Evolutionary conservation across 345 rosid genomes (phyloP).

Genomic region (Lagerstroemia speciosa): DNA sequence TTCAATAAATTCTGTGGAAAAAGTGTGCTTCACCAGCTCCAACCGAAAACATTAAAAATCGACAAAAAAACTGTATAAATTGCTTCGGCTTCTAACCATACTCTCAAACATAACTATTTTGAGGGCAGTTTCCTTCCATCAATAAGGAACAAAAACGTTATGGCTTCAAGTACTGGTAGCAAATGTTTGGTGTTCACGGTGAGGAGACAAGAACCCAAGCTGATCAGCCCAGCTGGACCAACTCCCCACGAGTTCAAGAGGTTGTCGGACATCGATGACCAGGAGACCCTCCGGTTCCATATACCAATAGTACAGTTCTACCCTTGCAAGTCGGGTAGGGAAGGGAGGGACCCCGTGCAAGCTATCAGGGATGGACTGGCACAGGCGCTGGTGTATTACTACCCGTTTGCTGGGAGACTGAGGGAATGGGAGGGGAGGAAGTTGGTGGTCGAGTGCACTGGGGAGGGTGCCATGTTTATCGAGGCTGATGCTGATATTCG

Average conservation of each 20-base stretch:
- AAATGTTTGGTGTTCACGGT: conserved; percentile 20
- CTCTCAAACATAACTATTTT: no score
- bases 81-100: no score
- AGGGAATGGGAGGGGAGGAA: conserved; percentile 31
- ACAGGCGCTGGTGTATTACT: conserved; percentile 28
- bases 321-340: conserved; percentile 11
- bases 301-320: conserved; percentile 28
- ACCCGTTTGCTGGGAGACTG: conserved; percentile 50
- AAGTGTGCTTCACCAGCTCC: no score
- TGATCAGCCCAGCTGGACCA: conserved; percentile 35
- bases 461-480: conserved; percentile 35
- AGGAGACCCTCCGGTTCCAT: conserved; percentile 33
- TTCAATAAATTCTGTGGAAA: no score
- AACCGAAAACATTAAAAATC: no score
- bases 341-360: conserved; percentile 30
- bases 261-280: conserved; percentile 53
- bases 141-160: no score
- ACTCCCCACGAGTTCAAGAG: conserved; percentile 34
- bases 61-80: no score
- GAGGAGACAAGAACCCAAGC: conserved; percentile 18
- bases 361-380: conserved; percentile 31
- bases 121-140: no score
- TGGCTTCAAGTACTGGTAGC: no score
- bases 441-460: conserved; percentile 46
- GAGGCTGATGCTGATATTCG: conserved; percentile 48